These are phyloP conservation scores for Diutina neorugosa DNA, from an alignment of 1,139 yeast genomes.

Conservation along the genomic window DNA sequence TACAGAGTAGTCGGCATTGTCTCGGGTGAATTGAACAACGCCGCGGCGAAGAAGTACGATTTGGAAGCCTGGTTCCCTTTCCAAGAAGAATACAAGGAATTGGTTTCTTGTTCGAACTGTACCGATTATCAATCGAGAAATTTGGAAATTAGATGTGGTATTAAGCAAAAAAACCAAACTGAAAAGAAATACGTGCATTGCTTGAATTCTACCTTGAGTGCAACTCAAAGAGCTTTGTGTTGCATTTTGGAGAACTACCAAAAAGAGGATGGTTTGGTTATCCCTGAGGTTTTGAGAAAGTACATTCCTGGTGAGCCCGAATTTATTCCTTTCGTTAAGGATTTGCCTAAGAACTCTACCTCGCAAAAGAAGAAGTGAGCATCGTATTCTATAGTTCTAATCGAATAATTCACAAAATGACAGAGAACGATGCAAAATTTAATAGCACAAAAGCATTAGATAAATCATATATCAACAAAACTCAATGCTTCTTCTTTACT, in stretches of 20 bases:
- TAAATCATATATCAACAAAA: constrained; percentile 41
- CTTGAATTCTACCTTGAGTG: constrained; percentile 92
- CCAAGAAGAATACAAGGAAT: constrained; percentile 97
- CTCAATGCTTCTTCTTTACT: constrained; percentile 61
- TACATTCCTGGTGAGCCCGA: constrained; percentile 98
- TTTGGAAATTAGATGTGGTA: constrained; percentile 97
- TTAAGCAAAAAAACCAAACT: constrained; percentile 87
- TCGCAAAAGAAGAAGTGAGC: constrained; percentile 54
- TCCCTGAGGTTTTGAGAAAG: constrained; percentile 91
- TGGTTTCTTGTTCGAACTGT: constrained; percentile 97
- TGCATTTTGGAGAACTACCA: constrained; percentile 96
- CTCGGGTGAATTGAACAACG: constrained; percentile 96
- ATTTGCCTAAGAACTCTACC: constrained; percentile 88
- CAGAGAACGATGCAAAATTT: too few species aligned
- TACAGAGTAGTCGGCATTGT: constrained; percentile 97
- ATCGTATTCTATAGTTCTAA: background rate
- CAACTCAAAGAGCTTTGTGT: constrained; percentile 96
- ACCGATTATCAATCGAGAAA: constrained; percentile 98
- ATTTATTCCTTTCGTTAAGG: constrained; percentile 81
- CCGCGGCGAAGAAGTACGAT: constrained; percentile 98
- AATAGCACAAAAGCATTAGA: too few species aligned
- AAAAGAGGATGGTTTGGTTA: constrained; percentile 84
- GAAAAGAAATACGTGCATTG: constrained; percentile 98
- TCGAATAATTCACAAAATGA: too few species aligned
- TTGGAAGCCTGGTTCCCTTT: constrained; percentile 99